Base-by-base conservation (phyloP, 2,329 filamentous ascomycete genomes). In the Metarhizium guizhouense region DNA sequence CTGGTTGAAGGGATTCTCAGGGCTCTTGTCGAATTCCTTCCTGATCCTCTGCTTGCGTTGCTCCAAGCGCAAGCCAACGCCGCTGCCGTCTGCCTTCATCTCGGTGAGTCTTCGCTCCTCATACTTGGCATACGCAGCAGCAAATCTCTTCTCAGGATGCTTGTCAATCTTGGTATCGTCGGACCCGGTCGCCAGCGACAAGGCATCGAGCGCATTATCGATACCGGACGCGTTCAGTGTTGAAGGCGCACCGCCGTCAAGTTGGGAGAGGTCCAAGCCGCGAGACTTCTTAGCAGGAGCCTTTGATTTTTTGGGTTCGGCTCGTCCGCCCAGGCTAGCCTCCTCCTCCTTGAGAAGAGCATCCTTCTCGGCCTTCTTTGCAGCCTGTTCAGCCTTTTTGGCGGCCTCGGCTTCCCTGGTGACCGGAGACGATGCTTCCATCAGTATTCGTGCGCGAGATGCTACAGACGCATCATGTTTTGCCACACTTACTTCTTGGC, bases 1-100 rank as follows among this genome's bases (percentile, higher is more conserved):
- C 74, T 95, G 90, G 74, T 96, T 96, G 75, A 95, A 94, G 14
- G 94, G 94, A 71, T 99, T 99, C 64, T 97, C 93, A 1, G 89
- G 86, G 66, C 88, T 88, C 78, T 90, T 95, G 72, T 95, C 88
- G 70, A 97, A 99, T 75, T 97, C 94, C 78, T 95, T 95, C 59
- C 82, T 74, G 62, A 95, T 88, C 67, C 86, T 79, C 60, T 93
- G 88, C 65, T 92, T 85, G 72, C 88, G 87, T 80, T 96, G 92
- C 63, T 95, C 83, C 63, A 88, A 77, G 56, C 92, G 79, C 67
- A 97, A 71, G 0, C 90, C 90, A 56, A 87, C 71, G 20, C 79
- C 80, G 62, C 75, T 84, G 54, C 86, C 88, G 70, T 96, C 91
- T 54, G 82, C 76, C 67, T 93, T 88, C 81, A 96, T 90, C 79